Evolutionary conservation across 495 filamentous ascomycete genomes (phyloP), one percentile per base, ranked within the genome.

Genomic region (Aspergillus indologenus): DNA sequence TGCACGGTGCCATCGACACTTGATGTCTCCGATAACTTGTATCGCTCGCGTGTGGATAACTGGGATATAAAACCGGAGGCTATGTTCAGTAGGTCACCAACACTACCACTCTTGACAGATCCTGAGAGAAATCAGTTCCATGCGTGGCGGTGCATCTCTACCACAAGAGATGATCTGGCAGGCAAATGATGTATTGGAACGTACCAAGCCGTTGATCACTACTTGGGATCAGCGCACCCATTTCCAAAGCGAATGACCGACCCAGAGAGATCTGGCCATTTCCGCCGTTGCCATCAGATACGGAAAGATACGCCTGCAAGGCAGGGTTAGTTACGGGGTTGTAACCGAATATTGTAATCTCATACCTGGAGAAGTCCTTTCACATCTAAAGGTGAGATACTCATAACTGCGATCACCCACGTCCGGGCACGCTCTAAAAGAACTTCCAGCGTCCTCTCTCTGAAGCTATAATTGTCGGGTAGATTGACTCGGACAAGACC

Each of bases 41-140:
- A 98, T 64, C 91, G 91, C 68, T 98, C 95, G 9, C 94, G 89
- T 21, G 90, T 94, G n/a, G 92, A 97, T 66, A 98, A 97, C 67
- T 97, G 91, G 31, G 92, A 90, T 68, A 98, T 87, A 64, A 98
- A 96, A 69, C 96, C 92, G 15, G 93, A 97, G 14, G 91, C 92
- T 15, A 92, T 87, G 64, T 98, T 94, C 61, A 96, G 85, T 48
- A 85, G 84, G 20, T 81, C 85, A 19, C 81, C 83, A 29, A 84
- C 81, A 12, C 86, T 83, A 58, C 90, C 81, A 26, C 75, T 79
- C 54, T 96, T 90, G 23, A 96, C 86, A 6, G 88, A 83, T 22
- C 79, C 82, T 75, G 49, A 34, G 48, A 24, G 23, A 19, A 23
- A 23, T 23, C 23, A 15, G 1, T 2, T 15, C 6, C n/a, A n/a